Percentiles rank a stretch among this genome's conserved stretches.
phyloP scores from a whole-genome alignment of 768 basidiomycete genomes.

The Coprinopsis strossmayeri region DNA sequence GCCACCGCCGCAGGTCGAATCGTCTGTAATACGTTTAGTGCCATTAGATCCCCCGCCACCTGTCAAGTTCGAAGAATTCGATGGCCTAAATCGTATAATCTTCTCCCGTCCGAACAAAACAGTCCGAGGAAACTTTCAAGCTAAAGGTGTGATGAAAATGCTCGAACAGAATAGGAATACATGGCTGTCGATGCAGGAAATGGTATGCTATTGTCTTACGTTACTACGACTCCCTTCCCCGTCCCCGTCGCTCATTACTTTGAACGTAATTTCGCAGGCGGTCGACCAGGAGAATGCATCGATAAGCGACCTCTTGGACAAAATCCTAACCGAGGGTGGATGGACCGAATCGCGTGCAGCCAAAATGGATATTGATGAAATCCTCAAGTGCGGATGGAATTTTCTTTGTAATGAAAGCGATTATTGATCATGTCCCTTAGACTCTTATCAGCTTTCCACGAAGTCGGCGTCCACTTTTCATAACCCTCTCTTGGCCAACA shows the following conservation, averaged over 20 bases:
- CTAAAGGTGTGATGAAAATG: conserved; percentile 93
- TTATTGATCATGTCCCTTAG: conserved; percentile 26
- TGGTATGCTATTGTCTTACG: conserved; percentile 28
- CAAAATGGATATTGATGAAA: conserved; percentile 91
- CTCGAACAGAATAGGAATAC: conserved; percentile 90
- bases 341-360: conserved; percentile 76
- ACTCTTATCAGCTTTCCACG: conserved; percentile 67
- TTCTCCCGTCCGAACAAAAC: conserved; percentile 91
- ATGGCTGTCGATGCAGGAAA: conserved; percentile 78
- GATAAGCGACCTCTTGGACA: conserved; percentile 67
- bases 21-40: conserved; percentile 83
- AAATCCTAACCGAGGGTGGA: conserved; percentile 63
- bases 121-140: conserved; percentile 82
- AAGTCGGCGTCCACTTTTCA: conserved; percentile 69
- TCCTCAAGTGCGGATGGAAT: conserved; percentile 85
- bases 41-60: conserved; percentile 95
- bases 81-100: conserved; percentile 86
- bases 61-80: conserved; percentile 94
- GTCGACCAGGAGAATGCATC: conserved; percentile 56
- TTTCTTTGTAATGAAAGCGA: no score
- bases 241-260: neutral
- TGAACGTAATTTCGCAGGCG: conserved; percentile 34
- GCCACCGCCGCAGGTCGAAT: conserved; percentile 92
- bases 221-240: no score
- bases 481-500: conserved; percentile 25